Evolutionary conservation across 331 rosid genomes (phyloP), one percentile per base, ranked within the genome.

Genomic region (Ulmus americana): DNA sequence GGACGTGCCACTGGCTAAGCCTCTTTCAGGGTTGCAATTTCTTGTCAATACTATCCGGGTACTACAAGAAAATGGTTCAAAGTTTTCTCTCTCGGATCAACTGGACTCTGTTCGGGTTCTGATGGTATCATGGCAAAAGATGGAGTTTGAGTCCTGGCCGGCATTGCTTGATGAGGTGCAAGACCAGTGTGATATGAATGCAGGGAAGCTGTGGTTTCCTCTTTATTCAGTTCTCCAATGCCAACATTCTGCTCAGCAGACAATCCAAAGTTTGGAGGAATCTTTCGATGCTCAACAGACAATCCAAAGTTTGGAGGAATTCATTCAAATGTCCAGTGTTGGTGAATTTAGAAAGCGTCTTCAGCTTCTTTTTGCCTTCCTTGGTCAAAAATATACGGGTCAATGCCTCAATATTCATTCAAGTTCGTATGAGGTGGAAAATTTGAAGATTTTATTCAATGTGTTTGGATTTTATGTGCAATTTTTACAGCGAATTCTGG

Each of bases 151-250:
- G 58, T 85, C 95, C 6, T 92, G 98, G 98, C 86, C 95, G 11
- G 74, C 83, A 40, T 79, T 92, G 82, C 94, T 92, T 72, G 87
- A 89, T 59, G 90, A 78, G 75, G 98, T 89, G 79, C 82, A 79
- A 67, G 84, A 83, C 54, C 91, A 74, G 58, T 89, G 53, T 65
- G 95, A 92, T 70, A 70, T 68, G 42, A 89, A 92, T 67, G 95
- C 97, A 35, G 87, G 72, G 35, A 86, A 89, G 98, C 75, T 92
- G 63, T 89, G 96, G 98, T 85, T 87, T 82, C 94, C 98, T 45
- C 85, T 92, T 51, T 83, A 82, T 74, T 75, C 95, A 40, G 76
- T 92, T 79, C 82, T 89, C 51, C 82, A 49, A 18, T 45, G 70
- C 52, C 7, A 62, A 63, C 39, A 68, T 68, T 73, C 75, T 39